Conservation (phyloP, 2,329 filamentous ascomycete species). For the Diaporthe ilicicola region DNA sequence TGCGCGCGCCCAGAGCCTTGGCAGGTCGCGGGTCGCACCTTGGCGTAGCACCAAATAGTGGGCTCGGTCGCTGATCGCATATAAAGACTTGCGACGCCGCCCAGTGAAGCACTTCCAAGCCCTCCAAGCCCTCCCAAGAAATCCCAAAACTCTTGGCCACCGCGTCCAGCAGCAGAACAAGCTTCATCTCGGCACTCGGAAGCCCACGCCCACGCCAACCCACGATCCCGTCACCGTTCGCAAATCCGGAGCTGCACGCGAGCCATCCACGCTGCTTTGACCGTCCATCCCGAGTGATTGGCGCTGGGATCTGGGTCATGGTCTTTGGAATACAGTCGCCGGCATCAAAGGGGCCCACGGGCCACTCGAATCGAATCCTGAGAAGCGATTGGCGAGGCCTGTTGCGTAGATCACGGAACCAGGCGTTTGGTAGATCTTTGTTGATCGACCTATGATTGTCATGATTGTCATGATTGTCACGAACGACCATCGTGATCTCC, state of each 20-base stretch:
- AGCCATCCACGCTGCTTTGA: not conserved
- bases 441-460: conserved; percentile 9
- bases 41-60: conserved; percentile 17
- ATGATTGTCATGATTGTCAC: conserved; percentile 7
- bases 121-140: not conserved
- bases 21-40: conserved; percentile 12
- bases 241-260: conserved; percentile 11
- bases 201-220: not conserved
- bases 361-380: not conserved
- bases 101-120: conserved; percentile 20
- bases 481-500: not conserved
- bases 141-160: conserved; percentile 24
- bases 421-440: conserved; percentile 20
- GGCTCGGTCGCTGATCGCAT: conserved; percentile 1
- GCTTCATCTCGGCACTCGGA: conserved; percentile 15
- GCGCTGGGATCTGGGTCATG: conserved; percentile 4
- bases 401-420: conserved; percentile 17
- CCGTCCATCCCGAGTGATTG: not conserved
- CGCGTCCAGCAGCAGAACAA: not conserved
- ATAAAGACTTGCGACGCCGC: conserved; percentile 20
- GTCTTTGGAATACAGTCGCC: not conserved
- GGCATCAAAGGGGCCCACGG: not conserved
- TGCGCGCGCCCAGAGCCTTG: conserved; percentile 12
- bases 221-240: conserved; percentile 1
- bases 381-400: conserved; percentile 24